phyloP scores from a whole-genome alignment of 139 green algal species.

The Picocystis salinarum region DNA sequence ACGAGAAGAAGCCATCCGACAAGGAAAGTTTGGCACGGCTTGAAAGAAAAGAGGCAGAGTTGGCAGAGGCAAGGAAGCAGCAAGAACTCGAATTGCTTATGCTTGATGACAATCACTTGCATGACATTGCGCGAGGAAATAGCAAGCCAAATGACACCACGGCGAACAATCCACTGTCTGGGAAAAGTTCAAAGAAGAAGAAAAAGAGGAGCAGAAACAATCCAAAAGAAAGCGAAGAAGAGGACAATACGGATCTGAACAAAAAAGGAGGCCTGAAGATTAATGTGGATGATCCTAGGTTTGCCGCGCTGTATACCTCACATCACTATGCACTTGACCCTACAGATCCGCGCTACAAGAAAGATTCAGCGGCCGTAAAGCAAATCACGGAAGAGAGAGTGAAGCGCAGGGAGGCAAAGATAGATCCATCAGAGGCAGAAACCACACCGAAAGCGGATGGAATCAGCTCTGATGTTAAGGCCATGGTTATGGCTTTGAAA shows the following conservation, averaged over 20 bases:
- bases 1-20: conserved; percentile 8
- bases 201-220: conserved; percentile 5
- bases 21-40: conserved; percentile 8
- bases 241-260: conserved; percentile 3
- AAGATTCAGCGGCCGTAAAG: no score
- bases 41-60: conserved; percentile 6
- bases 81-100: conserved; percentile 85
- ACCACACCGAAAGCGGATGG: no score
- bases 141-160: no score
- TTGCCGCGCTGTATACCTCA: conserved; percentile 37
- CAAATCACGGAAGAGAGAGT: no score
- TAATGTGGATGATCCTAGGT: conserved; percentile 54
- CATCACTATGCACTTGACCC: conserved; percentile 69
- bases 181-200: conserved; percentile 13
- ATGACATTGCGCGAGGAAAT: conserved; percentile 8
- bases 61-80: conserved; percentile 10
- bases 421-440: no score
- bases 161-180: no score
- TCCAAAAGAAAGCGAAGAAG: conserved; percentile 5
- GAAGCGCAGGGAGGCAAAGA: no score
- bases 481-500: no score
- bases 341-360: conserved; percentile 65
- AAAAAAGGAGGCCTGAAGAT: conserved; percentile 7
- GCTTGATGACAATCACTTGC: conserved; percentile 58
- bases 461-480: no score